Conservation (phyloP, 441 rosid species). For the Mallotus repandus region DNA sequence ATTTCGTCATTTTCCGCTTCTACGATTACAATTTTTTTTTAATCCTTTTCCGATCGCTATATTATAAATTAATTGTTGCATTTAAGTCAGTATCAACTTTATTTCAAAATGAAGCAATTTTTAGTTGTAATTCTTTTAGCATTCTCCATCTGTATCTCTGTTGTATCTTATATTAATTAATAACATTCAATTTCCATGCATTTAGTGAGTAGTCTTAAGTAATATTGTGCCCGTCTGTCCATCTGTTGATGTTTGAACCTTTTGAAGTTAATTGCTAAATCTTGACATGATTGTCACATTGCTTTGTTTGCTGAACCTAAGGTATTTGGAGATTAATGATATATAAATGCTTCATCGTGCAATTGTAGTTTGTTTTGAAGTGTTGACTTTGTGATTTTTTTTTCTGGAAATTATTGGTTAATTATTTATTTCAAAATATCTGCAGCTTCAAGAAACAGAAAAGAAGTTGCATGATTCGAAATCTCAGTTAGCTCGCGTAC, state of each 20-base stretch:
- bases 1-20: not conserved
- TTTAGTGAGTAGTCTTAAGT: too few relatives aligned
- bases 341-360: not conserved
- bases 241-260: too few relatives aligned
- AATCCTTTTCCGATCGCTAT: too few relatives aligned
- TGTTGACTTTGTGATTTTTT: not conserved
- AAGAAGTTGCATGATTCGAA: conserved; percentile 56
- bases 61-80: not conserved
- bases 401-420: conserved; percentile 5
- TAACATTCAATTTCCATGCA: too few relatives aligned
- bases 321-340: too few relatives aligned
- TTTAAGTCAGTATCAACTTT: not conserved
- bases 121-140: not conserved
- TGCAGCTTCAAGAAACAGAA: conserved; percentile 72
- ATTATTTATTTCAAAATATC: conserved; percentile 16
- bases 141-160: too few relatives aligned
- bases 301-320: too few relatives aligned
- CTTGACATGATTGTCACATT: too few relatives aligned
- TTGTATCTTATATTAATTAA: too few relatives aligned
- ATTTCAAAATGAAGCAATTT: not conserved
- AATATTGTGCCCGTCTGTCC: too few relatives aligned
- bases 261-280: too few relatives aligned
- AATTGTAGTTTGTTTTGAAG: too few relatives aligned
- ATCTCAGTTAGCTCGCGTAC: conserved; percentile 55
- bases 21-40: not conserved